Conservation (phyloP, 2,329 filamentous ascomycete genomes). For the Cladophialophora yegresii region DNA sequence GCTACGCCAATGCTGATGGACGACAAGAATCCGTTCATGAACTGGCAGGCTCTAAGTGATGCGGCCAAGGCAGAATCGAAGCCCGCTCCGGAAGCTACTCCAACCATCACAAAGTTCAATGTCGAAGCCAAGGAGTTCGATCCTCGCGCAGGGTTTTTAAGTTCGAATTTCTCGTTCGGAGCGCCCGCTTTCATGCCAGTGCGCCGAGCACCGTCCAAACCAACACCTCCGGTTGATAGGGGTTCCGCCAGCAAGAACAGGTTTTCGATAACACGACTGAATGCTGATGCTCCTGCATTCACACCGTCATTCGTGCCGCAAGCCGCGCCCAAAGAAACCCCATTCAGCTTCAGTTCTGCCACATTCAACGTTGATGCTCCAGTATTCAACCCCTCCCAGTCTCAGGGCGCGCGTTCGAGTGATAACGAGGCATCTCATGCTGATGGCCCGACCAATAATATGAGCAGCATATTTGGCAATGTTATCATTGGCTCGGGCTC, state of each 20-base stretch:
- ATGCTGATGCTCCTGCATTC: conserved; percentile 70
- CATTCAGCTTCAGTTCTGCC: conserved; percentile 46
- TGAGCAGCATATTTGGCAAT: conserved; percentile 64
- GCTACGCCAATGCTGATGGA: conserved; percentile 62
- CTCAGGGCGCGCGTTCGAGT: conserved; percentile 33
- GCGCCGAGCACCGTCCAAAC: conserved; percentile 7
- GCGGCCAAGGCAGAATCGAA: conserved; percentile 31
- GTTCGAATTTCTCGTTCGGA: conserved; percentile 49
- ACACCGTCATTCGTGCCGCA: conserved; percentile 53
- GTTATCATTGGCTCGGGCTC: conserved; percentile 65
- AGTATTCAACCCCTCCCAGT: conserved; percentile 66
- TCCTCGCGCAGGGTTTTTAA: conserved; percentile 54
- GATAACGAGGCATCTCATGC: conserved; percentile 36
- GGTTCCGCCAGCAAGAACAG: conserved; percentile 11
- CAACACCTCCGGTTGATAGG: conserved; percentile 9
- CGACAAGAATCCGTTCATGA: conserved; percentile 34
- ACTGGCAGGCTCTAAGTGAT: conserved; percentile 32
- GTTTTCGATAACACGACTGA: conserved; percentile 54
- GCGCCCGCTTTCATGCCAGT: conserved; percentile 43
- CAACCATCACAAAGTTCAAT: conserved; percentile 77
- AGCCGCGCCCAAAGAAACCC: conserved; percentile 7
- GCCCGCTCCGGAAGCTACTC: conserved; percentile 39
- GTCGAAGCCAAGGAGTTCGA: conserved; percentile 83
- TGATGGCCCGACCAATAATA: conserved; percentile 28
- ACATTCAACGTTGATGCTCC: conserved; percentile 77